Evolutionary conservation across 768 basidiomycete species (phyloP), one percentile per base, ranked within the genome.

Genomic region (Hysterangium stoloniferum): DNA sequence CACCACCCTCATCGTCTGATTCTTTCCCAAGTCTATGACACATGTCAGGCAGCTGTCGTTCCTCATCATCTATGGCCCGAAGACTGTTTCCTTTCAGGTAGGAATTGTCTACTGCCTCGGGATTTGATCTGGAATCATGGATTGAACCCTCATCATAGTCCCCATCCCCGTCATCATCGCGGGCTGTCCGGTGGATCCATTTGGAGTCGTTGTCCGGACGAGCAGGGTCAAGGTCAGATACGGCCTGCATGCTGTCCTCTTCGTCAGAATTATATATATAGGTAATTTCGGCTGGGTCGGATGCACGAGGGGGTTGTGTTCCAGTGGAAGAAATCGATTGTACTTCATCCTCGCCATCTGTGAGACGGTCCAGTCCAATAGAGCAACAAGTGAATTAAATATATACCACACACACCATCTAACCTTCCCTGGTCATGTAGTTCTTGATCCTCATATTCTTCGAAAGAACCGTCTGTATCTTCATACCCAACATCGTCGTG

Each of bases 191-290:
- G n/a, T n/a, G n/a, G n/a, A n/a, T n/a, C n/a, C n/a, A n/a, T n/a
- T n/a, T n/a, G n/a, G n/a, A n/a, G n/a, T n/a, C n/a, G n/a, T n/a
- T n/a, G n/a, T n/a, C n/a, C n/a, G n/a, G n/a, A n/a, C n/a, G n/a
- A n/a, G n/a, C n/a, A n/a, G n/a, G n/a, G n/a, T n/a, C n/a, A n/a
- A n/a, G 24, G 13, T 44, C 42, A 28, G 42, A 44, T 9, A 22
- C 25, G 2, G 19, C n/a, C 22, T 7, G 19, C 19, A 2, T 17
- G 22, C n/a, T n/a, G 25, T 28, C 42, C 8, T 44, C 42, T 25
- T 44, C 42, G 27, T 44, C 42, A 24, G 42, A 44, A 44, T 44
- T 27, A 11, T 27, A 20, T n/a, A 44, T 27, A 27, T 44, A 44
- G 27, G 28, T 44, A 28, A 44, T 44, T 44, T 44, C 42, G n/a